These are phyloP conservation scores for Tetragonia tetragonoides DNA, from an alignment of 148 eudicot genomes.

Conservation along the genomic window DNA sequence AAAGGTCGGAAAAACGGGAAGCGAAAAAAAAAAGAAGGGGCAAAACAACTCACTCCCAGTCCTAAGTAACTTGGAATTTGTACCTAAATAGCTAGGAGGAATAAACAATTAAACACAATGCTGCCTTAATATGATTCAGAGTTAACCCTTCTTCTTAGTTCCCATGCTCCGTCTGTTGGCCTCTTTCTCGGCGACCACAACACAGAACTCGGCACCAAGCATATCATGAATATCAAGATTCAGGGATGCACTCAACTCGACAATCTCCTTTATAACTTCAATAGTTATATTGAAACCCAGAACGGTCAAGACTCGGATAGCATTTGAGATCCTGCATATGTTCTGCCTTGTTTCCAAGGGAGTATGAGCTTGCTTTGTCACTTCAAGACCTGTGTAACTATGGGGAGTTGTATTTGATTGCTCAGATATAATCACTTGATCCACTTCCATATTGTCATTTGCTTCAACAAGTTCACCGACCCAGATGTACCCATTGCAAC, in stretches of 20 bases:
- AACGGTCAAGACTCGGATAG: constrained; percentile 58
- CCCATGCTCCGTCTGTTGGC: constrained; percentile 55
- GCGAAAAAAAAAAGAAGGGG: no score
- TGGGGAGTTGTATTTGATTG: constrained; percentile 28
- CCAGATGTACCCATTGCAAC: constrained; percentile 93
- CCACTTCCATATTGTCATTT: constrained; percentile 61
- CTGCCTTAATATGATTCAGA: not conserved
- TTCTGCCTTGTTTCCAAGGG: constrained; percentile 57
- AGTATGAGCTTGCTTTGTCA: constrained; percentile 45
- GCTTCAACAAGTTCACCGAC: constrained; percentile 71
- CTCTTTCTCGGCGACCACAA: constrained; percentile 80
- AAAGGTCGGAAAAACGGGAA: no score
- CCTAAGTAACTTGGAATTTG: no score
- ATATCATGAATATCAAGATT: constrained; percentile 71
- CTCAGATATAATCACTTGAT: constrained; percentile 40
- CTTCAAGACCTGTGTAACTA: constrained; percentile 22
- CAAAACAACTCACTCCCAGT: no score
- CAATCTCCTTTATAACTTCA: constrained; percentile 54
- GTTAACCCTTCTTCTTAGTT: constrained; percentile 35
- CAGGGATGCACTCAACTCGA: constrained; percentile 49
- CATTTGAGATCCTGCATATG: constrained; percentile 85
- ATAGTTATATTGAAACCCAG: constrained; percentile 64
- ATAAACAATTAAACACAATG: no score
- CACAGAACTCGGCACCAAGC: constrained; percentile 91
- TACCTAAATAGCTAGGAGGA: no score